phyloP scores from a whole-genome alignment of 768 basidiomycete genomes.

The Trametes punicea region DNA sequence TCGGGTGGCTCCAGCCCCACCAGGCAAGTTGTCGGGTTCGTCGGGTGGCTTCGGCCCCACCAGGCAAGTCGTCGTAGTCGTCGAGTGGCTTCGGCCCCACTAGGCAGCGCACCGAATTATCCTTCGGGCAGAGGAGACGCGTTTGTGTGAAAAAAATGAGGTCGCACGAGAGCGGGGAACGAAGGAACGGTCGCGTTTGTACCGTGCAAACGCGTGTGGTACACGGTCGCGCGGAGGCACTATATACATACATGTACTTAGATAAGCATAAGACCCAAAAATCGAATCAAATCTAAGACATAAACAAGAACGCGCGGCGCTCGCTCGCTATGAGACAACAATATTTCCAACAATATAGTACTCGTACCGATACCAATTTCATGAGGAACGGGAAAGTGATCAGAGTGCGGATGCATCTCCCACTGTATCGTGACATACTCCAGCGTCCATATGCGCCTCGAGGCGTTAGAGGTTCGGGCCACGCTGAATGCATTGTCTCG shows the following conservation, averaged over 20 bases:
- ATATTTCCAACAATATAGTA: not conserved
- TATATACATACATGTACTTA: not conserved
- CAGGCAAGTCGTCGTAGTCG: not conserved
- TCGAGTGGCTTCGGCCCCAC: too few species aligned
- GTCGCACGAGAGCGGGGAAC: not conserved
- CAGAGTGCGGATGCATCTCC: slow-evolving; percentile 5
- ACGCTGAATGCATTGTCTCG: too few species aligned
- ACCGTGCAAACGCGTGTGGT: not conserved
- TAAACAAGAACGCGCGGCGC: too few species aligned
- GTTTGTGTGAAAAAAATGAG: too few species aligned
- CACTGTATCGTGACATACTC: not conserved
- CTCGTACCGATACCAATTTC: too few species aligned
- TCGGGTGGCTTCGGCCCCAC: too few species aligned
- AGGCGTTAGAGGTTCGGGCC: too few species aligned
- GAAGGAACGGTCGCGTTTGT: not conserved
- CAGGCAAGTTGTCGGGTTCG: too few species aligned
- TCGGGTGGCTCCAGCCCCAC: too few species aligned
- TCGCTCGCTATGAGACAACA: too few species aligned
- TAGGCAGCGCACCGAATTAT: not conserved
- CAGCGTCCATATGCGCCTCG: not conserved
- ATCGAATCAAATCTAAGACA: too few species aligned
- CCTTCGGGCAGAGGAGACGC: slow-evolving; percentile 4
- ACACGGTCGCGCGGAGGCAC: not conserved
- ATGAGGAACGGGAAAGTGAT: not conserved
- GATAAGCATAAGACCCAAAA: too few species aligned